Evolutionary conservation across 148 eudicot genomes (phyloP).

Genomic region (Chenopodium quinoa): DNA sequence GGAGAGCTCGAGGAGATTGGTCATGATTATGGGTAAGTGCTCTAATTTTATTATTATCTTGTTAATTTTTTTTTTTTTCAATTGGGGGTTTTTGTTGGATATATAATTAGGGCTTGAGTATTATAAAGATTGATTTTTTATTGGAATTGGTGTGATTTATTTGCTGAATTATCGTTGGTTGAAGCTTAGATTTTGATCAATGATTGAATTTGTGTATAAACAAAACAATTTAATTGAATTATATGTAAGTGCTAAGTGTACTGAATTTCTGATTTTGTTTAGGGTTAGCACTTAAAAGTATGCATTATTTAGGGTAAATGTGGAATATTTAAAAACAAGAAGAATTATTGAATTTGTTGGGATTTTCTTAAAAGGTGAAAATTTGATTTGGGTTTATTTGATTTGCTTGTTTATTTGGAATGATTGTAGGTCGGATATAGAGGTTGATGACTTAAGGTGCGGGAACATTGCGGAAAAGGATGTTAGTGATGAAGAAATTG

Average conservation of each 20-base stretch:
- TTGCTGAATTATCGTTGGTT: background rate
- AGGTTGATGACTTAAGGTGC: slow-evolving; percentile 73
- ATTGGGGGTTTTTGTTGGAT: background rate
- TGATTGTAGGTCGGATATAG: slow-evolving; percentile 64
- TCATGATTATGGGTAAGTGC: slow-evolving; percentile 35
- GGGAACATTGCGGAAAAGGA: slow-evolving; percentile 77
- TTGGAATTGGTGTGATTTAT: background rate
- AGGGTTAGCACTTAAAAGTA: background rate
- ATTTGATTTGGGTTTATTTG: background rate
- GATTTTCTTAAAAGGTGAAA: background rate
- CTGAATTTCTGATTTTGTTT: background rate
- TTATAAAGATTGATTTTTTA: background rate
- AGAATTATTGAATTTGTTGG: background rate
- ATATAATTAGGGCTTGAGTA: background rate
- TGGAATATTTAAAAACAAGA: background rate
- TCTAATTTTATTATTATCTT: background rate
- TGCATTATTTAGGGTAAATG: background rate
- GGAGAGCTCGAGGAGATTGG: slow-evolving; percentile 38
- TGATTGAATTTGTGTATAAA: background rate
- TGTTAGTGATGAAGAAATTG: slow-evolving; percentile 97
- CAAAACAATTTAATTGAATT: too few species aligned
- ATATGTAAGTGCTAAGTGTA: too few species aligned
- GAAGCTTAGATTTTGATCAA: background rate
- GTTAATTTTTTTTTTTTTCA: background rate
- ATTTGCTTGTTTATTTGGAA: slow-evolving; percentile 9